Percentiles rank a stretch among this genome's conserved stretches.
Conservation (phyloP, 2,329 filamentous ascomycete species). For the Arthroderma sp. region DNA sequence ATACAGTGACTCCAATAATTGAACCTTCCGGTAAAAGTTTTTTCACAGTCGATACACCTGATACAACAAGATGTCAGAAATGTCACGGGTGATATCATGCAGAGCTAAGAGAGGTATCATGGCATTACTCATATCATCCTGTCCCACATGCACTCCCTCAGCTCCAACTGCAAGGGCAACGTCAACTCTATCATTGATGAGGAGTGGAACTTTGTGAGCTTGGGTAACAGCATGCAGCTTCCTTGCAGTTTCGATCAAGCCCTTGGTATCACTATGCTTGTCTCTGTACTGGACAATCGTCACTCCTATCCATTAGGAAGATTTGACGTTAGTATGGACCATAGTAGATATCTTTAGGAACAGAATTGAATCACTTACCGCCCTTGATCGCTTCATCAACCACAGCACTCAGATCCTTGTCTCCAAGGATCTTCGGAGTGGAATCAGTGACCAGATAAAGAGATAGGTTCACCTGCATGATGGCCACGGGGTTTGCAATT, state of each 20-base stretch:
- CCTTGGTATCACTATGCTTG: constrained; percentile 64
- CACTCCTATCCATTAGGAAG: constrained; percentile 37
- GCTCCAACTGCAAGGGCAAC: constrained; percentile 74
- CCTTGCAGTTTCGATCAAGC: constrained; percentile 56
- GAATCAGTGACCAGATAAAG: constrained; percentile 90
- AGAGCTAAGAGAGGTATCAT: too few species aligned
- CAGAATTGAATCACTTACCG: constrained; percentile 33
- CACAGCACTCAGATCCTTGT: constrained; percentile 54
- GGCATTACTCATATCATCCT: constrained; percentile 68
- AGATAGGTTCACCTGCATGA: constrained; percentile 52
- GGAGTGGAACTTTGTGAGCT: constrained; percentile 56
- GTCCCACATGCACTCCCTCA: constrained; percentile 87
- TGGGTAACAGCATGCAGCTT: constrained; percentile 59
- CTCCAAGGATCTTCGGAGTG: constrained; percentile 67
- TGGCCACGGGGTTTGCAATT: too few species aligned
- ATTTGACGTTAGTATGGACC: background rate
- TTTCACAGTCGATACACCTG: constrained; percentile 53
- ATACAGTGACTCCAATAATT: constrained; percentile 83
- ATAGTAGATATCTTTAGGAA: background rate
- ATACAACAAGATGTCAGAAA: background rate
- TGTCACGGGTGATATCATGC: too few species aligned
- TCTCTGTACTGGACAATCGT: constrained; percentile 84
- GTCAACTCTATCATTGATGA: constrained; percentile 89
- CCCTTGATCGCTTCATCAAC: constrained; percentile 64
- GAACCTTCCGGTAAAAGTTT: constrained; percentile 58